phyloP scores from a whole-genome alignment of 352 stramenopile species.

The Phytophthora pisi region DNA sequence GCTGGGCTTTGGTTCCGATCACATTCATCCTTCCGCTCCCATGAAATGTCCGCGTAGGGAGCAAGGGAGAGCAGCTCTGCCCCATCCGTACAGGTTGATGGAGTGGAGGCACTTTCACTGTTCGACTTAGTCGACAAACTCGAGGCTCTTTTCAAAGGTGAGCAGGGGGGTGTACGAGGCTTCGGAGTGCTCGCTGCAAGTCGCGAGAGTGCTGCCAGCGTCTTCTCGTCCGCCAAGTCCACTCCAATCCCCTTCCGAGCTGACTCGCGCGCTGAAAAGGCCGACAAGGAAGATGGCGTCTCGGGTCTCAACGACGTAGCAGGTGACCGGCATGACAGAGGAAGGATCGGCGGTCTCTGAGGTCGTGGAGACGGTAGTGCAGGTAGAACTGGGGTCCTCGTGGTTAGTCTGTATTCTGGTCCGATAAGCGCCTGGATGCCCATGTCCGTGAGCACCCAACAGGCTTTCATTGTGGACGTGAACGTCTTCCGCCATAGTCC shows the following conservation, averaged over 20 bases:
- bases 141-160: constrained; percentile 26
- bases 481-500: constrained; percentile 56
- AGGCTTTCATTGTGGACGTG: constrained; percentile 58
- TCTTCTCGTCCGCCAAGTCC: constrained; percentile 56
- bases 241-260: constrained; percentile 54
- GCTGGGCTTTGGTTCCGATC: neutral
- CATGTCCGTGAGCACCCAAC: constrained; percentile 70
- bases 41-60: constrained; percentile 33
- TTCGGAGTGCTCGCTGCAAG: constrained; percentile 43
- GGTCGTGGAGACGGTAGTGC: constrained; percentile 17
- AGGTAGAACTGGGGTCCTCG: constrained; percentile 49
- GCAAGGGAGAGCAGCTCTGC: constrained; percentile 35
- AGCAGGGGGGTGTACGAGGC: constrained; percentile 37
- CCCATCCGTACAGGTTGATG: constrained; percentile 20
- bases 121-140: neutral
- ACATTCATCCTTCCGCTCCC: constrained; percentile 23
- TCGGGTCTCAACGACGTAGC: constrained; percentile 29
- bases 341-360: constrained; percentile 22
- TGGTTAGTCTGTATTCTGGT: constrained; percentile 65
- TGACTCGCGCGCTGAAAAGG: constrained; percentile 47
- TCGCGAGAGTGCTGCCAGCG: constrained; percentile 49
- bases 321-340: constrained; percentile 37
- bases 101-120: constrained; percentile 14
- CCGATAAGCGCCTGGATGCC: constrained; percentile 68
- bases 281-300: constrained; percentile 35